phyloP scores from a whole-genome alignment of 345 rosid genomes.

The Alliaria petiolata region DNA sequence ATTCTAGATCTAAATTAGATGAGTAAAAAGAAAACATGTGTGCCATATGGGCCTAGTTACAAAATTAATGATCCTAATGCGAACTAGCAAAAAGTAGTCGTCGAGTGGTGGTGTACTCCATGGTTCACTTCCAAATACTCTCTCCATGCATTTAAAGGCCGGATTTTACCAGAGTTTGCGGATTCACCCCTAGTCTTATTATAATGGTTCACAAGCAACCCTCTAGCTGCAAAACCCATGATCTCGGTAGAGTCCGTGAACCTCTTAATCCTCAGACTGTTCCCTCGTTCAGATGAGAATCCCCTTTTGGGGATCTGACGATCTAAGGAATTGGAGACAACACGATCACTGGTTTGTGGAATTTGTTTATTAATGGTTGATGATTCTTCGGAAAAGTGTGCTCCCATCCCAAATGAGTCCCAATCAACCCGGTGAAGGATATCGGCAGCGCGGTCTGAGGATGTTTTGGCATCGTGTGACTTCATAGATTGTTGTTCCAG shows the following conservation, averaged over 20 bases:
- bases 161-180: background rate
- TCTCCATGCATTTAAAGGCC: conserved; percentile 64
- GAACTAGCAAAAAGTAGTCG: conserved; percentile 8
- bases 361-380: background rate
- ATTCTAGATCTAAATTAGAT: background rate
- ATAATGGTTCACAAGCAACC: conserved; percentile 39
- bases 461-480: conserved; percentile 16
- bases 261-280: conserved; percentile 45
- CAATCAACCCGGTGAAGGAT: conserved; percentile 50
- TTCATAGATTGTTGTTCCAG: conserved; percentile 38
- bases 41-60: background rate
- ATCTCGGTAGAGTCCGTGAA: conserved; percentile 53
- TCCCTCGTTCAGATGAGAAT: conserved; percentile 32
- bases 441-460: conserved; percentile 36
- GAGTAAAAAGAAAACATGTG: background rate
- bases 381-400: conserved; percentile 19
- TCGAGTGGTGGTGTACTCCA: background rate
- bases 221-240: conserved; percentile 81
- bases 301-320: conserved; percentile 28
- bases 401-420: conserved; percentile 56
- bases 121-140: conserved; percentile 36
- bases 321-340: background rate
- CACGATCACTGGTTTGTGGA: background rate
- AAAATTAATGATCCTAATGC: background rate
- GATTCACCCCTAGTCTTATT: conserved; percentile 12